Base-by-base conservation (phyloP, 2,329 filamentous ascomycete species). In the Ophiostoma ips region DNA sequence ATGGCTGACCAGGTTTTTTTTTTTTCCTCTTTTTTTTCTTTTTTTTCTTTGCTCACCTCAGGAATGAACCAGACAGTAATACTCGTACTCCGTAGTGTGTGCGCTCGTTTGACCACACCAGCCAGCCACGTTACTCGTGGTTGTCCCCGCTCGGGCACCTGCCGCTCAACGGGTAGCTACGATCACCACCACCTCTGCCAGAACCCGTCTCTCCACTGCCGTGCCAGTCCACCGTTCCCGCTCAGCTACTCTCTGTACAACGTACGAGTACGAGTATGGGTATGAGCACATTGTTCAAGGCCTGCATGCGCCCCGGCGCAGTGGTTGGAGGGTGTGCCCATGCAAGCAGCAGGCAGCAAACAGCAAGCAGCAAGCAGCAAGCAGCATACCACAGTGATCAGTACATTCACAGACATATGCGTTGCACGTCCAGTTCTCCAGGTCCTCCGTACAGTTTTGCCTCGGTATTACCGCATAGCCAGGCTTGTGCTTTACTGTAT, bases 131-230 rank as follows among this genome's bases (percentile, higher is more conserved):
- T n/a, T n/a, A 19, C 36, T 43, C 37, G 24, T 50, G 8, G 24
- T 28, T 8, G 24, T 28, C 24, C n/a, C 24, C 24, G 35, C 38
- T 48, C 46, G 24, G 50, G 46, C 21, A 34, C 50, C 45, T 48
- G 40, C 50, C 50, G 50, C 45, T 48, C 49, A 33, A 18, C 19
- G 45, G 49, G 50, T 44, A 51, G 45, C 45, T 24, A 35, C 46
- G 46, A 51, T 48, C 45, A 38, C 37, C 37, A 33, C 16, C 31
- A 18, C 31, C 16, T 28, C 24, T 8, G 8, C 24, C 24, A 28
- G 5, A 28, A 4, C 24, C 8, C 24, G 24, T 8, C 24, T 5
- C 24, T 5, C 24, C n/a, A n/a, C n/a, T n/a, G 8, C 8, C 8
- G 24, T 28, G 8, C 24, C 5, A 28, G 24, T 28, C 4, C 24